Base-by-base conservation (phyloP, 345 rosid genomes). In the Mallotus nudiflorus region DNA sequence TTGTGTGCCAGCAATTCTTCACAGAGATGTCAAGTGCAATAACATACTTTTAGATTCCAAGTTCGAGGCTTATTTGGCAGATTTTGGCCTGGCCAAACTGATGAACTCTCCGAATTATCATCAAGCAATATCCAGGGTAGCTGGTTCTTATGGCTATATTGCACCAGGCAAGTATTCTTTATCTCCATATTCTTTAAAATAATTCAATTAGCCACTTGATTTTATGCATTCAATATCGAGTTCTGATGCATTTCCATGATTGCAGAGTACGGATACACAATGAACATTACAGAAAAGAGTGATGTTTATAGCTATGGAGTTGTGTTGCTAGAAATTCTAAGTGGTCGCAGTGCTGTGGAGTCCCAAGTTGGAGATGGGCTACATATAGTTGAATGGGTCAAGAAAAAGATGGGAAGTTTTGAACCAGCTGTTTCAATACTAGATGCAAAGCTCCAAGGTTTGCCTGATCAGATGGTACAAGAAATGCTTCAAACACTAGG, bases 311-410 rank as follows among this genome's bases (percentile, higher is more conserved):
- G 97, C 62, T 94, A 91, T 19, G 97, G 97, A 6, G 96, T 91
- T 48, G 97, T 94, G n/a, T 73, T 94, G 73, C 85, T 94, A 1
- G 96, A 94, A 81, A 91, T 94, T 63, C 77, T 94, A 50, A 88
- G 91, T 12, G 96, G 97, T 0, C 87, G 96, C 39, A 89, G 95
- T 8, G 98, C 97, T 0, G 87, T 94, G 40, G 88, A 83, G 72
- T 66, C 92, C 0, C 96, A 82, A 42, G 75, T 81, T 1, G 95
- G 88, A 14, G 96, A 90, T 8, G 96, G 96, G 8, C 72, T 87
- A 27, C 98, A 94, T 80, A 94, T 94, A 18, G 97, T 94, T 0
- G 97, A 94, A 69, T 94, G 98, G 97, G 97, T 94, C 76, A 91
- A 89, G 79, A 89, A 76, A 80, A 94, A 91, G 80, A 91, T 94